Base-by-base conservation (phyloP, 768 basidiomycete genomes). In the Termitomyces sp. region DNA sequence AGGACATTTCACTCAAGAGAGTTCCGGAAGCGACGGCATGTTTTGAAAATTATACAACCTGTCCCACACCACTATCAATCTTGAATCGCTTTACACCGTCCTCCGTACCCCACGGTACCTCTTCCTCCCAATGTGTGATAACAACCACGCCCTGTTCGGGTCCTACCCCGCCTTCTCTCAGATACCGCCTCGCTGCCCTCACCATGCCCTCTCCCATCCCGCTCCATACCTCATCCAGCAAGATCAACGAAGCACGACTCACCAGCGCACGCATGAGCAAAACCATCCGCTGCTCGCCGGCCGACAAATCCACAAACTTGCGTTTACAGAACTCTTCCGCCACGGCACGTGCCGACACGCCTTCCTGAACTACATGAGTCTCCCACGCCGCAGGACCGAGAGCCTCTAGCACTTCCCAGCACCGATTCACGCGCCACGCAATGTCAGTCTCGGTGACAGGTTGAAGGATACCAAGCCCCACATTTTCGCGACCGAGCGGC, bases 191-290 rank as follows among this genome's bases (percentile, higher is more conserved):
- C 42, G 85, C 89, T 38, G 80, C 80, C 17, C 69, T 69, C 31
- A 95, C 83, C 84, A 92, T 91, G 5, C 68, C 71, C 44, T 83
- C 85, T 60, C 91, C 91, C 91, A 98, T 95, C 26, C 94, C 95
- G 23, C 89, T 86, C 83, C 91, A 94, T 9, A 87, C 90, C 67
- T 99, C 96, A 65, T 99, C 96, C 41, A 98, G 72, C 10, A 98
- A 75, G 7, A 98, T 76, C 35, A 99, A 67, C 54, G 79, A 80
- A 3, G 91, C 89, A 14, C 77, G 73, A 14, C 81, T 81, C 9
- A 95, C 92, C 35, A 97, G 73, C 28, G 94, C 91, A 17, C 94
- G 83, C 80, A 95, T 85, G 43, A 98, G 77, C 38, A 98, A 73
- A 19, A 93, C 83, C 45, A 95, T 70, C 45, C 85, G 80, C 71